These are phyloP conservation scores for Panicum miliaceum DNA, from an alignment of 176 grass and related monocot species.

Conservation along the genomic window DNA sequence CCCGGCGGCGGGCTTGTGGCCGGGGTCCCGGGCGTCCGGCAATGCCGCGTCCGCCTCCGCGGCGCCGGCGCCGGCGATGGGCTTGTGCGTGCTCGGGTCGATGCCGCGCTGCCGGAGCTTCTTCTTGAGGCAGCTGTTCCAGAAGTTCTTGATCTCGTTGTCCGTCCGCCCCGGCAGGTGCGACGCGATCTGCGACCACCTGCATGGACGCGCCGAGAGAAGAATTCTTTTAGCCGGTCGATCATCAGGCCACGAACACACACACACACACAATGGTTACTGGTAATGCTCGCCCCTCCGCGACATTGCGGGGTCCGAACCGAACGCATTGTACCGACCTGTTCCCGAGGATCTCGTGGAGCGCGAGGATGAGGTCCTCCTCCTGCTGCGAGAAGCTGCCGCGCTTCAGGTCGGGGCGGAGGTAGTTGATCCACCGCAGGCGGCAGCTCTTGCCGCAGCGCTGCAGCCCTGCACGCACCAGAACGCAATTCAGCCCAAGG, in stretches of 20 bases:
- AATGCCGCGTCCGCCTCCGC: not conserved
- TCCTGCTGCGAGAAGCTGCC: conserved; percentile 83
- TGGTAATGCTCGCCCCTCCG: not conserved
- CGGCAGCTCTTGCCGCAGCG: conserved; percentile 92
- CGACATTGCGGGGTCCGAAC: not conserved
- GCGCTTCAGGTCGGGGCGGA: conserved; percentile 80
- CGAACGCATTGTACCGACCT: conserved; percentile 40
- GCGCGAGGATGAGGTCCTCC: conserved; percentile 72
- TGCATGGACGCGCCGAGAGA: not conserved
- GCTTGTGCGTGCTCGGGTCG: conserved; percentile 81
- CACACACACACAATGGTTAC: not conserved
- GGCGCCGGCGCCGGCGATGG: not conserved
- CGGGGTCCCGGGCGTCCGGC: not conserved
- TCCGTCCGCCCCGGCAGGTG: conserved; percentile 82
- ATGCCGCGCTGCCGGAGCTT: conserved; percentile 72
- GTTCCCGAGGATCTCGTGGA: conserved; percentile 75
- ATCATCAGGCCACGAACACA: not conserved
- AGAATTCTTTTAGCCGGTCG: not conserved
- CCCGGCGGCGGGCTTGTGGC: not conserved
- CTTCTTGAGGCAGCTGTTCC: conserved; percentile 91
- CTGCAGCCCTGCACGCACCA: conserved; percentile 51
- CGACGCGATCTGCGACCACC: conserved; percentile 87
- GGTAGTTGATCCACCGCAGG: conserved; percentile 84
- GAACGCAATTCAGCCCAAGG: not conserved
- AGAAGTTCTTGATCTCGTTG: conserved; percentile 97